Base-by-base conservation (phyloP, 1,284 basidiomycete species). In the Ustilago cynodontis region DNA sequence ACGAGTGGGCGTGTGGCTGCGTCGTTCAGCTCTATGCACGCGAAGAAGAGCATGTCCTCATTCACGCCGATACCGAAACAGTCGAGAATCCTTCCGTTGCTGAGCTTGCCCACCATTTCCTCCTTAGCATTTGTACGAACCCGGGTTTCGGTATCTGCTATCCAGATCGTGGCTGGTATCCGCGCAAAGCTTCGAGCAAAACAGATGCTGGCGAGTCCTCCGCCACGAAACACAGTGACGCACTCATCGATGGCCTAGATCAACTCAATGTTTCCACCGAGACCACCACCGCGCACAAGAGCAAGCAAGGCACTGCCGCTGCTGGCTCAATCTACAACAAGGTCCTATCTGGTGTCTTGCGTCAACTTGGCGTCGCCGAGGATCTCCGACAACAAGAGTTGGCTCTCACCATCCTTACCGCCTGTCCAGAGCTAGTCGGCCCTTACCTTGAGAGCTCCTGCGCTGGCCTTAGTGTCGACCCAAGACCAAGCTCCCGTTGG, bases 101-200 rank as follows among this genome's bases (percentile, higher is more conserved):
- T 0, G 92, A 96, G 70, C 88, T 97, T 7, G 91, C 90, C 0
- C 93, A 94, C 73, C 93, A 95, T 80, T 97, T 97, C 84, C 87
- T 98, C 6, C 89, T 96, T 49, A 93, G 92, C 10, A 90, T 94
- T n/a, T 93, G 92, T 78, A 92, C 93, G 0, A 90, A 90, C 28
- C 93, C 93, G 0, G 94, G 94, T 0, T 88, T 89, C 20, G 95
- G 95, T 0, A 88, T 98, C 24, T 97, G 94, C 84, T 98, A 96
- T 86, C 90, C 88, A 53, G 94, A 96, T 83, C 89, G 90, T 16
- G 95, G 94, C 0, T 98, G 95, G 95, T 98, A 97, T 82, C 91
- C 91, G 2, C 65, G 73, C 55, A 71, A 71, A 59, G 52, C 64
- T 1, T 28, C 53, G 1, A 26, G 22, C 10, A 54, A 52, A 2